Evolutionary conservation across 2,329 filamentous ascomycete species (phyloP).

Genomic region (Phaeosphaeriaceae sp.): DNA sequence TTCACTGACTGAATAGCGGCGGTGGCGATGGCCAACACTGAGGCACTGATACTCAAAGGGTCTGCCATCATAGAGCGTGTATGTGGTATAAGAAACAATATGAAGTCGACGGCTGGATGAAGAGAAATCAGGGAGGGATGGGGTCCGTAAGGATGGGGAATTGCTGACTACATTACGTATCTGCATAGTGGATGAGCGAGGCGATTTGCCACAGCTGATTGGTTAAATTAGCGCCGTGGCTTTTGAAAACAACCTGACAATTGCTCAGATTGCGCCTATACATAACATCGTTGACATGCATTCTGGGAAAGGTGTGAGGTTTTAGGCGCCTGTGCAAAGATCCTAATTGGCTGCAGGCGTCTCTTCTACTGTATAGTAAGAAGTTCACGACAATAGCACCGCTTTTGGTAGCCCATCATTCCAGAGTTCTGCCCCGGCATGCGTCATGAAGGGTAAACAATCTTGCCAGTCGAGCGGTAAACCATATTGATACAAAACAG

Average conservation of each 20-base stretch:
- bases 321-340: not conserved
- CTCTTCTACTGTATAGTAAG: not conserved
- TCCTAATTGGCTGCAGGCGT: not conserved
- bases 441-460: not conserved
- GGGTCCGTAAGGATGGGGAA: not conserved
- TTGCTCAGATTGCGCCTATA: not conserved
- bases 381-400: not conserved
- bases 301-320: not conserved
- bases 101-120: not conserved
- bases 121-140: not conserved
- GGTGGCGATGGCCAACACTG: slow-evolving; percentile 5
- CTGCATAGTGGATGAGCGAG: not conserved
- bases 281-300: not conserved
- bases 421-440: not conserved
- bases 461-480: not conserved
- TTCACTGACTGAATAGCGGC: slow-evolving; percentile 7
- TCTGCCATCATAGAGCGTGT: slow-evolving; percentile 7
- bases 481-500: not conserved
- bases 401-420: not conserved
- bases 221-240: not conserved
- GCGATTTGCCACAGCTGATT: not conserved
- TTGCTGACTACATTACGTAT: not conserved
- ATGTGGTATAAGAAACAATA: not conserved
- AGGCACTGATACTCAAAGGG: slow-evolving; percentile 10
- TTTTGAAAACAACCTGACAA: not conserved